A percentile compares a stretch with the other conserved stretches of the same genome.
These are phyloP conservation scores for Myxozyma neotropica DNA, from an alignment of 805 yeast species.

Conservation along the genomic window DNA sequence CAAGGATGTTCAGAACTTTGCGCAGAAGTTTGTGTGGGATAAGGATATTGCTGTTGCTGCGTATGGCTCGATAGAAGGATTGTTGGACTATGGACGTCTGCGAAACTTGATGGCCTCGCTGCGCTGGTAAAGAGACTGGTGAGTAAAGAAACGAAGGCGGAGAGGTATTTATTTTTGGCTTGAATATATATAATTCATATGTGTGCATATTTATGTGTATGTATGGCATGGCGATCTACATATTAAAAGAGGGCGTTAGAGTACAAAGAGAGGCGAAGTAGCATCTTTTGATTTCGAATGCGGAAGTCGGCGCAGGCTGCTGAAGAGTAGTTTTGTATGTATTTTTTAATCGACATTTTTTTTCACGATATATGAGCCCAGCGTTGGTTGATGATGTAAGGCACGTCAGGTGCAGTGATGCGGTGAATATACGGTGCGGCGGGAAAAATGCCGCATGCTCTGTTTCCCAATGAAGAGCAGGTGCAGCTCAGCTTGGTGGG, in stretches of 20 bases:
- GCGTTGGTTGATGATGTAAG: too few relatives aligned
- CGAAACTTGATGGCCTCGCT: constrained; percentile 48
- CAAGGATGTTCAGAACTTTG: constrained; percentile 84
- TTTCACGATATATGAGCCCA: too few relatives aligned
- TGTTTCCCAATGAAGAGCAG: too few relatives aligned
- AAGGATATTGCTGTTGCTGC: constrained; percentile 92
- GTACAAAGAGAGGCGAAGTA: too few relatives aligned
- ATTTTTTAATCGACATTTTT: too few relatives aligned
- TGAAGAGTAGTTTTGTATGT: too few relatives aligned
- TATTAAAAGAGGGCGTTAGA: constrained; percentile 1
- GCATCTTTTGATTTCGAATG: too few relatives aligned
- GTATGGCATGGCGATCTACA: neutral
- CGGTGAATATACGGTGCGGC: too few relatives aligned
- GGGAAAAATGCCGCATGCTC: too few relatives aligned
- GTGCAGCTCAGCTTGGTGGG: too few relatives aligned
- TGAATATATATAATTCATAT: neutral
- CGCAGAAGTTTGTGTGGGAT: constrained; percentile 72
- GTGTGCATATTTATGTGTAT: neutral
- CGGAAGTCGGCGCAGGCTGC: too few relatives aligned
- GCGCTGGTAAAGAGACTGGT: constrained; percentile 24
- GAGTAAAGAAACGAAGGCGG: neutral
- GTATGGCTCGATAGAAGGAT: constrained; percentile 72
- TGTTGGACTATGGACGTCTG: constrained; percentile 70
- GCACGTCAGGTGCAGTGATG: too few relatives aligned
- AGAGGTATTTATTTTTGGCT: neutral